Evolutionary conservation across 2,329 filamentous ascomycete genomes (phyloP), one percentile per base, ranked within the genome.

Genomic region (Zasmidium cellare): DNA sequence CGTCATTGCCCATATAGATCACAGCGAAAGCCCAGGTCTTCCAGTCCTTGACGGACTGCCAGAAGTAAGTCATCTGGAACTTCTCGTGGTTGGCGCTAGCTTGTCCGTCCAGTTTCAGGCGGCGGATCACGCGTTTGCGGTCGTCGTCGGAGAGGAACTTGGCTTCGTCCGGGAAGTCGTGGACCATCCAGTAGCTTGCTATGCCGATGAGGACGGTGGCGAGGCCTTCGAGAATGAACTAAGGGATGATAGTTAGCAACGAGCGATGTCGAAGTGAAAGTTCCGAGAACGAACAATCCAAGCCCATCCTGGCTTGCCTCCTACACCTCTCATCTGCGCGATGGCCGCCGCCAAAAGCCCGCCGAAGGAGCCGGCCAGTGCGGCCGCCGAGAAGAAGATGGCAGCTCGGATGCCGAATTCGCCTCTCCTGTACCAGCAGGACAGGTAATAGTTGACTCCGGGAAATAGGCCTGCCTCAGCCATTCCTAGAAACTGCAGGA

Each of bases 351-450:
- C 88, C 2, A 91, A 80, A 1, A 91, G 82, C 2, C 89, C 88
- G 68, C 88, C 88, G 61, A 91, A 91, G 0, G 87, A 91, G 1
- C 91, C 91, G 0, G 90, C 87, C 0, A 94, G 75, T 0, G 91
- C 89, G 0, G 90, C 90, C 0, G 90, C 89, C 0, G 89, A 91
- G 77, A 94, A 94, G 78, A 94, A 93, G 56, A 92, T 85, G 16
- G 90, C 89, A 61, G 88, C 86, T 35, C 91, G 84, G n/a, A 91
- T 81, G 49, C 90, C 91, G 56, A 93, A 89, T 67, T 96, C 91
- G 16, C 81, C 83, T 24, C 90, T 82, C 68, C 84, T 87, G 67
- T 94, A 96, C 90, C 90, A 96, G 70, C 89, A 92, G 0, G 86
- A 89, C 0, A 94, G 80, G 69, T 92, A 92, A 72, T 91, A 93